Evolutionary conservation across 768 basidiomycete species (phyloP), one percentile per base, ranked within the genome.

Genomic region (Amanita rubescens): DNA sequence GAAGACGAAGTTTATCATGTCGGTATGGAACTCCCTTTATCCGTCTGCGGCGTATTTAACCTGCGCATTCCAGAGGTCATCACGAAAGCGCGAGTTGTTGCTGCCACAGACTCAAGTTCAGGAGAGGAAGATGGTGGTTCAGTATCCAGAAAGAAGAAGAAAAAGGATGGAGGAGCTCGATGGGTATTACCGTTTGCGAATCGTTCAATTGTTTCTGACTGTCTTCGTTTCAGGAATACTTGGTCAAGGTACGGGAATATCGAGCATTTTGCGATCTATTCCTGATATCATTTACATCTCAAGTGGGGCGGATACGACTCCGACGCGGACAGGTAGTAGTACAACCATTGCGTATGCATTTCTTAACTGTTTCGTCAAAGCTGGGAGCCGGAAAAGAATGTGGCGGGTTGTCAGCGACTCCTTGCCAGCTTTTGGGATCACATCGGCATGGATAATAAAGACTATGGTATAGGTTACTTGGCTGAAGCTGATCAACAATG

Each of bases 301-400:
- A 50, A n/a, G 87, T 89, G 87, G 87, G 80, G 74, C 10, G 78
- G 76, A 8, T 89, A 87, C 62, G 68, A 64, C 48, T 77, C 78
- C 0, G 74, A 74, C 27, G 70, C 74, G 1, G 76, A 87, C 57
- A 85, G 74, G 87, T 83, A 57, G 70, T 37, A 53, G 30, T 51
- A 27, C 27, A 14, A 20, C 17, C 50, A 17, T 15, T n/a, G 37
- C 12, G 5, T 39, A 49, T 30, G 5, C n/a, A 35, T 34, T 38
- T 20, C 24, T 30, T 54, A 46, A 51, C 27, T n/a, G 34, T 57
- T 39, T 25, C 19, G 57, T 14, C 56, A n/a, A 22, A 88, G 87
- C 59, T 88, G 86, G 86, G 87, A 88, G 55, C 87, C 87, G 10
- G 67, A 73, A 48, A 67, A 66, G 6, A 85, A 89, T 61, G 71